phyloP scores from a whole-genome alignment of 1,284 basidiomycete genomes.

The Trametes polyzona region DNA sequence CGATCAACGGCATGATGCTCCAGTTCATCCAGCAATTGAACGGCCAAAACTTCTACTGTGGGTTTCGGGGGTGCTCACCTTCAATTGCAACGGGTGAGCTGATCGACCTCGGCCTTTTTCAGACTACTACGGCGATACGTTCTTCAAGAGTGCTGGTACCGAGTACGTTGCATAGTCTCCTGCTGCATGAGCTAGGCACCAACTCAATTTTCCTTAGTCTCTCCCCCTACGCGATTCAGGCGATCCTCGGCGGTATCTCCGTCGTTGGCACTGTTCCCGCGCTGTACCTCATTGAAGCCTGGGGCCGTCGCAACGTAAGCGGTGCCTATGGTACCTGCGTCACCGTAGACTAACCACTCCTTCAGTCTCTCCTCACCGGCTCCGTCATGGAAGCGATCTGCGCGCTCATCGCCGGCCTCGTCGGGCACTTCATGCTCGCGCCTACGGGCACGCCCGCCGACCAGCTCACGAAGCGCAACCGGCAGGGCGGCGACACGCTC shows the following conservation, averaged over 20 bases:
- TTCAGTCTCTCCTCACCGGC: conserved; percentile 67
- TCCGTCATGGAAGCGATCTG: conserved; percentile 65
- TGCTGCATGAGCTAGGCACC: neutral
- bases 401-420: conserved; percentile 70
- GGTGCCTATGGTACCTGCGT: neutral
- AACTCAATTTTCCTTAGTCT: conserved; percentile 42
- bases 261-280: conserved; percentile 69
- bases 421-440: conserved; percentile 70
- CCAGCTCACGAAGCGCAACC: conserved; percentile 56
- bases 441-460: conserved; percentile 50
- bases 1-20: conserved; percentile 78
- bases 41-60: conserved; percentile 77
- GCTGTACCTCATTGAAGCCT: conserved; percentile 65
- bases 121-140: conserved; percentile 84
- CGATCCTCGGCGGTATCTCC: conserved; percentile 71
- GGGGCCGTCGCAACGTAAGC: conserved; percentile 63
- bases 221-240: conserved; percentile 73
- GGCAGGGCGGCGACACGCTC: conserved; percentile 62
- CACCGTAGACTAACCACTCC: neutral
- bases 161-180: conserved; percentile 36
- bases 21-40: conserved; percentile 84
- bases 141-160: conserved; percentile 79
- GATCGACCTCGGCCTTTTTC: neutral
- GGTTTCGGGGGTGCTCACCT: conserved; percentile 22
- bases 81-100: too few species aligned